Conservation (phyloP, 2,329 filamentous ascomycete genomes). For the Penicillium brasilianum region DNA sequence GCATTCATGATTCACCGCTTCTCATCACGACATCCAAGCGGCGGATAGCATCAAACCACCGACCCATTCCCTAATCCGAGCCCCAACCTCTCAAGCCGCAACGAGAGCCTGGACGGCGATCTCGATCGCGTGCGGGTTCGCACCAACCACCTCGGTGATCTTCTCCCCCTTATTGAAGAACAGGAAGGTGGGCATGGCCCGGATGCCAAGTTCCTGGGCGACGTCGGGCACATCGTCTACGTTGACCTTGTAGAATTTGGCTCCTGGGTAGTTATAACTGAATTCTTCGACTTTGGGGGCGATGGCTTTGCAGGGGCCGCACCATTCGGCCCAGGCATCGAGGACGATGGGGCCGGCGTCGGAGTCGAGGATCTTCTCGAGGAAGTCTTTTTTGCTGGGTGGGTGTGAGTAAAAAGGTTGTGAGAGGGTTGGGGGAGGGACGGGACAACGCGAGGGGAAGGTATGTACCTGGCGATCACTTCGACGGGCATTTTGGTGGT, state of each 20-base stretch:
- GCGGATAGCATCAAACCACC: background rate
- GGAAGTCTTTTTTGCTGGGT: slow-evolving; percentile 17
- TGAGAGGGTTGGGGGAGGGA: background rate
- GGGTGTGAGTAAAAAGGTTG: background rate
- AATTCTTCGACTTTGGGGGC: slow-evolving; percentile 18
- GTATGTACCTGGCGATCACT: background rate
- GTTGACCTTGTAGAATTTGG: slow-evolving; percentile 26
- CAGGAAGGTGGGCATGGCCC: slow-evolving; percentile 23
- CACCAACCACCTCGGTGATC: slow-evolving; percentile 19
- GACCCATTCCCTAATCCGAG: no score
- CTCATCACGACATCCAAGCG: background rate
- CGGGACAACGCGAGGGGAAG: no score
- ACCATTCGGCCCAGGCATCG: slow-evolving; percentile 25
- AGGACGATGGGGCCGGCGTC: slow-evolving; percentile 14
- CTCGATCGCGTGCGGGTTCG: slow-evolving; percentile 10
- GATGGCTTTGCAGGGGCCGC: slow-evolving; percentile 23
- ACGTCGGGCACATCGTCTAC: slow-evolving; percentile 21
- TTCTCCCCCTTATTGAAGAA: slow-evolving; percentile 23
- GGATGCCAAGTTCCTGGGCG: slow-evolving; percentile 20
- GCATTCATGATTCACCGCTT: background rate
- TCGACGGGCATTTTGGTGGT: slow-evolving; percentile 17
- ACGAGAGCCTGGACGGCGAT: slow-evolving; percentile 2
- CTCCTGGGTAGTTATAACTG: slow-evolving; percentile 8
- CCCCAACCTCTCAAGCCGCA: background rate
- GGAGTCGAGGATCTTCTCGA: slow-evolving; percentile 10